phyloP scores from a whole-genome alignment of 176 grass and related monocot species.

The Carex cristatella region DNA sequence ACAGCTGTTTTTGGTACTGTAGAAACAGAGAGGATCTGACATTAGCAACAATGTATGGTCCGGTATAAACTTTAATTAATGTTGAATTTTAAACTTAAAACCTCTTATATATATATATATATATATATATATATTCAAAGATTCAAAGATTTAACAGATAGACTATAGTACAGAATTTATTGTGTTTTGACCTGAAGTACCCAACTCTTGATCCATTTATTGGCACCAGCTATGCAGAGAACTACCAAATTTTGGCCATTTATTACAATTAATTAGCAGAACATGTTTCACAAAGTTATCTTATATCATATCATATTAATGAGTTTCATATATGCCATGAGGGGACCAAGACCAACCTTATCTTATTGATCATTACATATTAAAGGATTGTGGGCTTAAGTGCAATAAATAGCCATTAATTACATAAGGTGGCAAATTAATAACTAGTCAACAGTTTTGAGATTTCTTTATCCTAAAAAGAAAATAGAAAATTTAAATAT shows the following conservation, averaged over 20 bases:
- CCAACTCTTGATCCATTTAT: not conserved
- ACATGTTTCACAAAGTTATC: not conserved
- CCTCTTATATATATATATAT: too few species aligned
- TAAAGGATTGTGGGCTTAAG: not conserved
- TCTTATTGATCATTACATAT: not conserved
- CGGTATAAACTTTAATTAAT: too few species aligned
- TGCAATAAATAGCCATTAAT: not conserved
- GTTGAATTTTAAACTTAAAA: too few species aligned
- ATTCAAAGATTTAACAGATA: not conserved
- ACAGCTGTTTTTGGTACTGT: too few species aligned
- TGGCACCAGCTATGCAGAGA: not conserved
- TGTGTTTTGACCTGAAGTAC: not conserved
- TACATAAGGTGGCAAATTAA: not conserved
- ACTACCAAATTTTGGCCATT: not conserved
- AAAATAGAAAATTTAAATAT: too few species aligned
- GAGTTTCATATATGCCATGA: not conserved
- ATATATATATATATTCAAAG: not conserved
- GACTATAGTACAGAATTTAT: not conserved
- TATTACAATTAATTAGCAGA: not conserved
- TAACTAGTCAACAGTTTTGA: not conserved
- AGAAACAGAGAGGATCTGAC: too few species aligned
- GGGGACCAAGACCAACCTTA: not conserved
- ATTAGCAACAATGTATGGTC: too few species aligned
- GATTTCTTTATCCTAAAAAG: not conserved
- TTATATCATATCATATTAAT: not conserved